A percentile compares a stretch with the other conserved stretches of the same genome.
phyloP scores from a whole-genome alignment of 441 rosid species.

The Gossypium armourianum region DNA sequence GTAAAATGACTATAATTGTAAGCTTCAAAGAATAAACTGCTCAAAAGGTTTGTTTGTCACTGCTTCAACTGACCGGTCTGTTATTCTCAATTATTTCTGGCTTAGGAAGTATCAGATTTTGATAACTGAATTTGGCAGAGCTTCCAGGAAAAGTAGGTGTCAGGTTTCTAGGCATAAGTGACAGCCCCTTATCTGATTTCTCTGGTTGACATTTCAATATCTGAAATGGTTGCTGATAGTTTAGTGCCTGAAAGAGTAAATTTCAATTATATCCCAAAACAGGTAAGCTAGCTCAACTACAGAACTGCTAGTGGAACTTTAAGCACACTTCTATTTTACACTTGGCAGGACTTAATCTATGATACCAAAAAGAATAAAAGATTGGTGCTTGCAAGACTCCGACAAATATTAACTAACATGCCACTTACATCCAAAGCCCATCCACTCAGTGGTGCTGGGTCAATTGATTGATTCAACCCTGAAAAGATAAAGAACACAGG shows the following conservation, averaged over 20 bases:
- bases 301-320: background rate
- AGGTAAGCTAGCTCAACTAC: background rate
- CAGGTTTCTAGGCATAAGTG: slow-evolving; percentile 8
- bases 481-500: background rate
- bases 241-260: slow-evolving; percentile 16
- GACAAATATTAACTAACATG: background rate
- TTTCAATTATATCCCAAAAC: background rate
- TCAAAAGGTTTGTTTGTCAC: background rate
- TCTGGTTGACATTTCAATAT: slow-evolving; percentile 11
- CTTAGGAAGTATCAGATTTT: slow-evolving; percentile 7
- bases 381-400: background rate
- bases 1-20: background rate
- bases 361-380: background rate
- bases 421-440: slow-evolving; percentile 19
- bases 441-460: background rate
- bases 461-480: slow-evolving; percentile 13
- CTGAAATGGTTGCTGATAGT: slow-evolving; percentile 13
- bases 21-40: background rate
- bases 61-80: slow-evolving; percentile 14
- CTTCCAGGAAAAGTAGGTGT: slow-evolving; percentile 10
- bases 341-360: background rate
- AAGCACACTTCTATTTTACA: slow-evolving; percentile 6
- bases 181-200: background rate
- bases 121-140: slow-evolving; percentile 16
- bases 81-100: slow-evolving; percentile 7